Base-by-base conservation (phyloP, 169 alveolate species). In the Besnoitia besnoiti region DNA sequence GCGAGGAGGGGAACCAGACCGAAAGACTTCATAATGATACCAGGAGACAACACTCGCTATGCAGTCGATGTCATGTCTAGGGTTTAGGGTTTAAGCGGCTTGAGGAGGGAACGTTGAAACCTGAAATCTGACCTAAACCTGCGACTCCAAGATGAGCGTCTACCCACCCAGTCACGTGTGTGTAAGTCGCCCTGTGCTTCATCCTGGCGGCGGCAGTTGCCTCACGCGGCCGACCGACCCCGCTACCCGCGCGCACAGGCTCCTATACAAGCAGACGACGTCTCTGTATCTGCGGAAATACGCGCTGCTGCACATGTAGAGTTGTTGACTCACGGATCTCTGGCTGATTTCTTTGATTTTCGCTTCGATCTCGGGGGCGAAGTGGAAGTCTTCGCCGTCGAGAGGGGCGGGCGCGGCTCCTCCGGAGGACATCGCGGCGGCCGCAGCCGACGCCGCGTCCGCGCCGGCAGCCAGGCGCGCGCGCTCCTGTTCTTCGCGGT, bases 321-420 rank as follows among this genome's bases (percentile, higher is more conserved):
- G 33, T 44, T 1, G 37, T 8, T 24, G 8, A 21, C 87, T 62
- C 35, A 89, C 93, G 0, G 93, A 80, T 30, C 84, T 7, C 35
- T 55, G 88, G 37, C 89, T 73, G 89, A 89, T 62, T 19, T 47
- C 89, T 0, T 47, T 35, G 59, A 89, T 89, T 50, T 89, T 84
- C 19, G 77, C 59, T 42, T 89, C 93, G 77, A 89, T n/a, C 35
- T 89, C 93, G 44, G 93, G 89, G 27, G 92, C 62, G 85, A 88
- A 73, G 76, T 35, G 37, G 76, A 67, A 50, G 33, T 50, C 79
- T 49, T 88, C 92, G 39, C 61, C 87, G 8, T 85, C 90, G 40
- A 77, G 44, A 21, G 61, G 35, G 40, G 47, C 87, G 39, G 49
- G 49, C 87, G 59, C n/a, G 55, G 37, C 46, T 10, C 37, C 85